Percentiles rank a stretch among this genome's conserved stretches.
Conservation (phyloP, 352 stramenopile species). For the Phytophthora pistaciae region DNA sequence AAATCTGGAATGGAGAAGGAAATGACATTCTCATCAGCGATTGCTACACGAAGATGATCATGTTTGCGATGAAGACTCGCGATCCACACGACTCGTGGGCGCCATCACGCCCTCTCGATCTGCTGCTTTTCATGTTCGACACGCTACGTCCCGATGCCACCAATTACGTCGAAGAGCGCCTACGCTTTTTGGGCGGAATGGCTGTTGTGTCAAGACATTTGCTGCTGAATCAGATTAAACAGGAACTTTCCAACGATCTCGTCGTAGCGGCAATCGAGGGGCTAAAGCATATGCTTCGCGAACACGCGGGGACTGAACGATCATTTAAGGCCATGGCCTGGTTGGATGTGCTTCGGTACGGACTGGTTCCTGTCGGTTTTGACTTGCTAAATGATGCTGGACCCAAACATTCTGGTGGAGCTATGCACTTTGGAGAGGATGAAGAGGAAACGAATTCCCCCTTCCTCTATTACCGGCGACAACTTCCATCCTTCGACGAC, state of each 20-base stretch:
- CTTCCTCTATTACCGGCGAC: conserved; percentile 66
- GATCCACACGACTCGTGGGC: conserved; percentile 43
- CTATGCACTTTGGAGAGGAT: conserved; percentile 38
- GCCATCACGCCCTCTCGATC: conserved; percentile 46
- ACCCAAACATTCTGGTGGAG: conserved; percentile 6
- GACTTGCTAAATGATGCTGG: conserved; percentile 51
- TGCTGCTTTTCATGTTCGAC: conserved; percentile 68
- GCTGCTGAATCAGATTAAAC: conserved; percentile 42
- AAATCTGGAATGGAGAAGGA: conserved; percentile 62
- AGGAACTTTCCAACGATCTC: conserved; percentile 53
- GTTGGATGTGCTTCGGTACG: conserved; percentile 68
- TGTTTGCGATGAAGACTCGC: conserved; percentile 61
- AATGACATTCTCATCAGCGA: conserved; percentile 68
- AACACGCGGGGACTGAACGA: conserved; percentile 37
- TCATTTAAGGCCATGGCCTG: conserved; percentile 56
- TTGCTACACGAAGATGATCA: conserved; percentile 70
- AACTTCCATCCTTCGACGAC: conserved; percentile 40
- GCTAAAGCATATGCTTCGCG: conserved; percentile 62
- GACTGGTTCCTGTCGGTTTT: conserved; percentile 64
- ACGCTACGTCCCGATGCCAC: conserved; percentile 40
- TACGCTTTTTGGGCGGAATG: conserved; percentile 70
- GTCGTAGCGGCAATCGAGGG: conserved; percentile 55
- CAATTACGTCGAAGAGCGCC: conserved; percentile 51
- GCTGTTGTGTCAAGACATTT: conserved; percentile 58
- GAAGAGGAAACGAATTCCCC: conserved; percentile 49